Evolutionary conservation across 768 basidiomycete genomes (phyloP).

Genomic region (Suillus ampliporus): DNA sequence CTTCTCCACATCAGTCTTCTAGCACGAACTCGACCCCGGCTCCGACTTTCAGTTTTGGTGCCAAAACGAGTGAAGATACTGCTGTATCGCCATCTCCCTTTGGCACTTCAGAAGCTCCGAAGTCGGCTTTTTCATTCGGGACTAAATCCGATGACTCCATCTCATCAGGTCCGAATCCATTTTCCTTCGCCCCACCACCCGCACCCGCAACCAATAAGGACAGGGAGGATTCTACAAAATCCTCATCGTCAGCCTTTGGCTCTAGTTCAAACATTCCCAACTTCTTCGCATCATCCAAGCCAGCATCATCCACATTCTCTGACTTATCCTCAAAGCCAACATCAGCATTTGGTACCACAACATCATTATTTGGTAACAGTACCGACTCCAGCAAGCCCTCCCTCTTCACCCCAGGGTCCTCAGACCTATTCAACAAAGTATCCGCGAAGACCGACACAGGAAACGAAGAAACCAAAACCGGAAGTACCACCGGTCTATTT

Average conservation of each 20-base stretch:
- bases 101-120: conserved; percentile 25
- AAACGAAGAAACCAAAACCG: conserved; percentile 16
- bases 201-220: conserved; percentile 15
- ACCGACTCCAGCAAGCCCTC: conserved; percentile 23
- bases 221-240: conserved; percentile 9
- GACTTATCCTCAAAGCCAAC: conserved; percentile 29
- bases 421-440: conserved; percentile 12
- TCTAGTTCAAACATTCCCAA: conserved; percentile 22
- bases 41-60: conserved; percentile 19
- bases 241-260: conserved; percentile 23
- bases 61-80: conserved; percentile 27
- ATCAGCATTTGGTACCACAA: conserved; percentile 28
- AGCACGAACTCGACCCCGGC: conserved; percentile 12
- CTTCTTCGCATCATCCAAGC: conserved; percentile 29
- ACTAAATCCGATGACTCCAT: conserved; percentile 14
- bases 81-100: conserved; percentile 18
- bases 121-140: conserved; percentile 36
- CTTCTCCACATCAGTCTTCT: conserved; percentile 21
- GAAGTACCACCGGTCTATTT: conserved; percentile 20
- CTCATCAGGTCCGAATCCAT: conserved; percentile 20
- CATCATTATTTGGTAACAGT: conserved; percentile 29
- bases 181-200: conserved; percentile 22
- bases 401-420: conserved; percentile 14
- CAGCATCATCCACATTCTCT: conserved; percentile 19
- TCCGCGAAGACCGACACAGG: conserved; percentile 18